Conservation (phyloP, 768 basidiomycete genomes). For the Neoboletus subvelutipes region DNA sequence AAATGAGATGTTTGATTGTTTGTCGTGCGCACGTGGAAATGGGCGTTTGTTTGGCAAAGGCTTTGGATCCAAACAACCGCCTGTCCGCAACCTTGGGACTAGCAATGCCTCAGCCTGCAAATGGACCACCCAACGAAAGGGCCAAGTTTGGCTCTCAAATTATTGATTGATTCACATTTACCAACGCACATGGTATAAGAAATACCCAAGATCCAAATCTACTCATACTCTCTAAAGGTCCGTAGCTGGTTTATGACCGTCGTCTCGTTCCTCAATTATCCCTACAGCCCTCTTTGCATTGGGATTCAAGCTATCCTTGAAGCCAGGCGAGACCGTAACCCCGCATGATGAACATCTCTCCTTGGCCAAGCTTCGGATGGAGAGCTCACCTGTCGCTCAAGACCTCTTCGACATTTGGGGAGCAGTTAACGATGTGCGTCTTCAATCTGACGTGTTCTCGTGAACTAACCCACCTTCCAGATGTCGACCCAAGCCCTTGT, state of each 20-base stretch:
- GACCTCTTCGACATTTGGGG: conserved; percentile 72
- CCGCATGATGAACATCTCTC: conserved; percentile 60
- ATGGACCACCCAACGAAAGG: conserved; percentile 23
- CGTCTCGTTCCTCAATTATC: background rate
- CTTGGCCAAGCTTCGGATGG: conserved; percentile 64
- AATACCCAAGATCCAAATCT: conserved; percentile 16
- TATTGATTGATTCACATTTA: conserved; percentile 14
- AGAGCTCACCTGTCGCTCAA: conserved; percentile 50
- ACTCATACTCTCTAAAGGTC: conserved; percentile 27
- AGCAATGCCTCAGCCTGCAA: conserved; percentile 17
- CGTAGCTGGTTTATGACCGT: background rate
- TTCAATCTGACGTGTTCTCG: background rate
- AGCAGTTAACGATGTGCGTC: conserved; percentile 47
- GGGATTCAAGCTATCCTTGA: conserved; percentile 54
- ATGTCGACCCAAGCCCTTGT: conserved; percentile 43
- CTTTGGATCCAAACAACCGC: conserved; percentile 29
- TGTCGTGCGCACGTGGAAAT: too few species aligned
- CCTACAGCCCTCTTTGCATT: conserved; percentile 47
- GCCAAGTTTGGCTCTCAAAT: conserved; percentile 16
- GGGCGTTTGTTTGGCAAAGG: conserved; percentile 27
- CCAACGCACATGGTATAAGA: conserved; percentile 24
- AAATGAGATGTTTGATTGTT: too few species aligned
- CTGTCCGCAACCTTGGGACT: background rate
- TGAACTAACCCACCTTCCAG: conserved; percentile 28
- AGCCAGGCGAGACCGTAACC: conserved; percentile 47